A percentile compares a stretch with the other conserved stretches of the same genome.
phyloP scores from a whole-genome alignment of 176 grass and related monocot species.

The Areca catechu region DNA sequence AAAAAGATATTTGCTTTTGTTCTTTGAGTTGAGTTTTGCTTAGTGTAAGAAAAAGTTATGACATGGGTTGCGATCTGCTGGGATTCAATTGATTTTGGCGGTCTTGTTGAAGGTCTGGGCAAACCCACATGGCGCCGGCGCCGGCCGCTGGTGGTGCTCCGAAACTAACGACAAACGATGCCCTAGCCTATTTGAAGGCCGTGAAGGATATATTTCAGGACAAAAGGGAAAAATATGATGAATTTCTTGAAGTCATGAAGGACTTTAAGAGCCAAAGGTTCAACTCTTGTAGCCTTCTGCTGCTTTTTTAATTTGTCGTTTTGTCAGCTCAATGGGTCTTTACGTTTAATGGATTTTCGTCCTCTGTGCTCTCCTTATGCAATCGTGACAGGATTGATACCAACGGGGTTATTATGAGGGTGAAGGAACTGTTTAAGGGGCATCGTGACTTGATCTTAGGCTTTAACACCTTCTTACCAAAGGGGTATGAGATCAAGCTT shows the following conservation, averaged over 20 bases:
- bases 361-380: too few species aligned
- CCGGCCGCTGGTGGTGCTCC: constrained; percentile 24
- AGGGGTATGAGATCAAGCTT: constrained; percentile 95
- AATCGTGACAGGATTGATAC: constrained; percentile 65
- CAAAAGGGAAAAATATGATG: constrained; percentile 92
- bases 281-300: background rate
- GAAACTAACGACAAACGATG: constrained; percentile 91
- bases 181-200: constrained; percentile 77
- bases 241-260: constrained; percentile 99
- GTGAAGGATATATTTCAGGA: constrained; percentile 99
- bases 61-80: background rate
- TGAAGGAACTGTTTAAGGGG: constrained; percentile 91
- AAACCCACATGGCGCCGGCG: constrained; percentile 36
- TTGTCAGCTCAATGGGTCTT: too few species aligned
- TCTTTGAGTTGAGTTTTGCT: background rate
- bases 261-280: constrained; percentile 99
- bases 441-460: constrained; percentile 87
- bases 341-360: too few species aligned
- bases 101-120: constrained; percentile 28
- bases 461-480: constrained; percentile 95
- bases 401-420: constrained; percentile 83
- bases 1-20: too few species aligned
- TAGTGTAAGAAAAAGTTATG: background rate
- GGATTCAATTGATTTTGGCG: constrained; percentile 9
- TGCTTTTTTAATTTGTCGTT: background rate